Base-by-base conservation (phyloP, 1,284 basidiomycete species). In the Pseudozyma sp. region DNA sequence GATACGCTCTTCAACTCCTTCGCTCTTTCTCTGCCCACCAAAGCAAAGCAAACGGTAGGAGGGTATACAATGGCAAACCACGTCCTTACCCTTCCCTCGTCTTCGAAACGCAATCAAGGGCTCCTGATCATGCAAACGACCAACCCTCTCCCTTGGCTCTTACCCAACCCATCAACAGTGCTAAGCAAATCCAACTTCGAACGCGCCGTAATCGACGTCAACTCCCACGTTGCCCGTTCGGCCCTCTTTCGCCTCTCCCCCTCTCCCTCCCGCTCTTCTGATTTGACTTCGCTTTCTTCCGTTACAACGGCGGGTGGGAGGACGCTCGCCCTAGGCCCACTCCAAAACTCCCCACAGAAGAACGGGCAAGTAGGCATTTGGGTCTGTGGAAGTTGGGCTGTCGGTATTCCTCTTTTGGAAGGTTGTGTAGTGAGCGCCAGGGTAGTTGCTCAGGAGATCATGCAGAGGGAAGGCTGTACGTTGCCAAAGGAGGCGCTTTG, bases 41-140 rank as follows among this genome's bases (percentile, higher is more conserved):
- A n/a, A n/a, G n/a, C n/a, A n/a, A n/a, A n/a, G n/a, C n/a, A n/a
- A n/a, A n/a, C n/a, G n/a, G n/a, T n/a, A n/a, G n/a, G n/a, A n/a
- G 53, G 14, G 8, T 67, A 58, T n/a, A 79, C 82, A 1, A 83
- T 82, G 78, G 80, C 81, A 8, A 82, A 77, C 1, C 81, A 83
- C 50, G 39, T 83, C 8, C 54, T 82, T 34, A n/a, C n/a, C n/a
- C n/a, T n/a, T n/a, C n/a, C n/a, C n/a, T n/a, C 34, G 39, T 19
- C 31, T 55, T 40, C 35, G 51, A 43, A 16, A 3, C 3, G 9
- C 39, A 38, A 52, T 6, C 13, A 4, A 11, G 38, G 19, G 1
- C 14, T 54, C 25, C 31, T 70, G 8, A 34, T 84, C 11, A 67
- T 83, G 61, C 82, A 84, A 43, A 82, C 82, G 12, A 84, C 82